These are phyloP conservation scores for Cercospora nicotianae DNA, from an alignment of 2,329 filamentous ascomycete species.

Conservation along the genomic window DNA sequence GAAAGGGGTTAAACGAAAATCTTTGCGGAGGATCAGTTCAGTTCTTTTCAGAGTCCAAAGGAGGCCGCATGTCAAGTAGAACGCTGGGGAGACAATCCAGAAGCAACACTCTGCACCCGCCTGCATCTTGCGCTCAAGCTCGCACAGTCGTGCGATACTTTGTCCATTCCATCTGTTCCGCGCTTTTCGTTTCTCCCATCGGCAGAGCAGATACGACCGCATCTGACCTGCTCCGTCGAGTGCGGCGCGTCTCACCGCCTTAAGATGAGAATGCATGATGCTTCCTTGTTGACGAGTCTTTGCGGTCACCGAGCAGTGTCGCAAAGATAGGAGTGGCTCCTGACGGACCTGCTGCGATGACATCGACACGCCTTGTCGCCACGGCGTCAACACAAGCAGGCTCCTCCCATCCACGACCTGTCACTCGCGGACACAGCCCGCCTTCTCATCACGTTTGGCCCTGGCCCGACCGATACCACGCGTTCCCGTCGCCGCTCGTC, in stretches of 20 bases:
- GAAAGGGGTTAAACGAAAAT: neutral
- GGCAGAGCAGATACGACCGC: neutral
- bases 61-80: neutral
- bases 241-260: neutral
- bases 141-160: neutral
- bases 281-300: neutral
- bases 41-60: neutral
- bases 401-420: neutral
- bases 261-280: neutral
- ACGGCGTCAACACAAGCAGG: neutral
- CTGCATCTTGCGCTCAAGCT: neutral
- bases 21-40: neutral
- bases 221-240: neutral
- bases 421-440: neutral
- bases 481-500: constrained; percentile 23
- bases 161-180: neutral
- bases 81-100: neutral
- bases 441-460: constrained; percentile 20
- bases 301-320: neutral
- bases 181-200: neutral
- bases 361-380: neutral
- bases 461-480: constrained; percentile 26
- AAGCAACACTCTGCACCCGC: neutral
- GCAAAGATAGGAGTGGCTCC: neutral
- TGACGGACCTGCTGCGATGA: neutral